Percentiles rank a stretch among this genome's conserved stretches.
Evolutionary conservation across 2,329 filamentous ascomycete species (phyloP).

Genomic region (Rosellinia necatrix): DNA sequence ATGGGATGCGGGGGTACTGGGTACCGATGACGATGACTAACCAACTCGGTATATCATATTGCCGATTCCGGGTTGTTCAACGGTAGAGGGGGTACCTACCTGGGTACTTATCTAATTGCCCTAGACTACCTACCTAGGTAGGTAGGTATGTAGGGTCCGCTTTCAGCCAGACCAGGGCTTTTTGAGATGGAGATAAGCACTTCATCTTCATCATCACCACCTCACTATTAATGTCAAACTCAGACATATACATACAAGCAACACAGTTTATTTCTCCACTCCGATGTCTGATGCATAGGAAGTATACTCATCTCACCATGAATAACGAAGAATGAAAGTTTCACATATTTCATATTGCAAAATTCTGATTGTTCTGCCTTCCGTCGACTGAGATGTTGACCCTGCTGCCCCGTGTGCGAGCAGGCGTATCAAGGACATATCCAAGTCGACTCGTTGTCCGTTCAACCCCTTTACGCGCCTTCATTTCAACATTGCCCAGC

Average conservation of each 20-base stretch:
- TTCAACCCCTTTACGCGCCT: constrained; percentile 26
- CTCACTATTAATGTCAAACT: neutral
- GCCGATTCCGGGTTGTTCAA: constrained; percentile 10
- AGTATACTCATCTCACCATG: neutral
- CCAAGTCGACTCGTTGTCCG: constrained; percentile 9
- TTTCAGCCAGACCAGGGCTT: neutral
- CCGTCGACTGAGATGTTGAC: constrained; percentile 31
- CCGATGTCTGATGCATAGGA: neutral
- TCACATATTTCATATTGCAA: neutral
- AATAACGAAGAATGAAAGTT: constrained; percentile 2
- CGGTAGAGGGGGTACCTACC: no score
- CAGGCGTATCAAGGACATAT: constrained; percentile 26
- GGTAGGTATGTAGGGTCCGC: no score
- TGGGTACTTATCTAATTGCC: no score
- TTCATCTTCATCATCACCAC: constrained; percentile 11
- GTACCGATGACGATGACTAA: neutral
- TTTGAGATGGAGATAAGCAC: neutral
- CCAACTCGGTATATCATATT: constrained; percentile 10
- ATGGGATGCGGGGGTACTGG: neutral
- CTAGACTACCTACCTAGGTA: neutral
- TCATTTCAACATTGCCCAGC: constrained; percentile 43
- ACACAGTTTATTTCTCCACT: neutral
- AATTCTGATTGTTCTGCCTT: neutral
- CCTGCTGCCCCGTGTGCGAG: constrained; percentile 31
- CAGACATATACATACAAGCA: neutral